Evolutionary conservation across 352 stramenopile genomes (phyloP).

Genomic region (Pythium utonaiense): DNA sequence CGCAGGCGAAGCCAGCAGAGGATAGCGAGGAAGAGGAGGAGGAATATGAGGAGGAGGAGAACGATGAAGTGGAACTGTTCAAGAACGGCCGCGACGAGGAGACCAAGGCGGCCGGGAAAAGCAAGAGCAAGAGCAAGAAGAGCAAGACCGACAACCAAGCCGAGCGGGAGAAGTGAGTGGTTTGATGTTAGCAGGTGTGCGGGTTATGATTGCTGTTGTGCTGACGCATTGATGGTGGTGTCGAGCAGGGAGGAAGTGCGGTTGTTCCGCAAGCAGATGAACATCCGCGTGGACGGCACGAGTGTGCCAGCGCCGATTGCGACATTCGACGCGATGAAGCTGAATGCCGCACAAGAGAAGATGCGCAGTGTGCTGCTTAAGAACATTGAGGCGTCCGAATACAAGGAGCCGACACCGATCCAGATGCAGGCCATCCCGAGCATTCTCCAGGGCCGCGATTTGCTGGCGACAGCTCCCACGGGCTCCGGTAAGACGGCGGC

Average conservation of each 20-base stretch:
- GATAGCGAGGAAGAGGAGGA: conserved; percentile 28
- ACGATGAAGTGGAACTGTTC: conserved; percentile 53
- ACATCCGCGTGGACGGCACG: conserved; percentile 71
- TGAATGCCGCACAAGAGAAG: conserved; percentile 36
- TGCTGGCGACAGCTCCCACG: conserved; percentile 96
- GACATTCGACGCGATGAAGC: conserved; percentile 67
- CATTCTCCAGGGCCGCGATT: conserved; percentile 87
- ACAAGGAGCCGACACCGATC: conserved; percentile 98
- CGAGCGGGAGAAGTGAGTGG: conserved; percentile 29
- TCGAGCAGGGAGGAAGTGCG: conserved; percentile 42
- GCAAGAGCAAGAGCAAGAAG: conserved; percentile 26
- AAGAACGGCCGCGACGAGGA: conserved; percentile 27
- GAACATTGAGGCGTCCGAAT: conserved; percentile 89
- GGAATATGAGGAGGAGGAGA: conserved; percentile 21
- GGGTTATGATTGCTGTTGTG: too few relatives aligned
- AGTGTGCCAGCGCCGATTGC: conserved; percentile 68
- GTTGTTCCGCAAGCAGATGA: conserved; percentile 73
- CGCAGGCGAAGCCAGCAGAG: conserved; percentile 10
- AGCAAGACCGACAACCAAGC: conserved; percentile 17
- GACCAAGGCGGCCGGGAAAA: background rate
- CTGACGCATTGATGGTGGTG: background rate
- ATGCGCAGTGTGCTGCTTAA: conserved; percentile 66
- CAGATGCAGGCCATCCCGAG: conserved; percentile 97
- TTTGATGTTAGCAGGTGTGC: too few relatives aligned
- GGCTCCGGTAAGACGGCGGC: conserved; percentile 97